A percentile compares a stretch with the other conserved stretches of the same genome.
phyloP scores from a whole-genome alignment of 2,329 filamentous ascomycete species.

The Diplodia seriata region DNA sequence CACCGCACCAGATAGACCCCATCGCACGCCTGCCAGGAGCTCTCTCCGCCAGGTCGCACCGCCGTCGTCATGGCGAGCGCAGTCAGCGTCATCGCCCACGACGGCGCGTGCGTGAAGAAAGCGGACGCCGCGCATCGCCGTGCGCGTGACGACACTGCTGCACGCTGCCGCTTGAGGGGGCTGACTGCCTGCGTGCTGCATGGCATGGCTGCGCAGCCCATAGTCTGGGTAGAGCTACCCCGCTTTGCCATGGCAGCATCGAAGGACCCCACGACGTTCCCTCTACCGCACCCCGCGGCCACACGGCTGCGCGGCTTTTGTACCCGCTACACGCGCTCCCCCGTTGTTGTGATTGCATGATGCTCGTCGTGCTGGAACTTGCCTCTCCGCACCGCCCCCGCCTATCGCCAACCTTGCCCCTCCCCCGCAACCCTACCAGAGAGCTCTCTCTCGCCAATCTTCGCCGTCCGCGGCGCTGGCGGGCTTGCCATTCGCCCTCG shows the following conservation, averaged over 20 bases:
- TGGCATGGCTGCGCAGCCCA: constrained; percentile 24
- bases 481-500: constrained; percentile 12
- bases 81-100: constrained; percentile 24
- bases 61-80: constrained; percentile 19
- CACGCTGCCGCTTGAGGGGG: constrained; percentile 28
- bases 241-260: constrained; percentile 21
- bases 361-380: constrained; percentile 9
- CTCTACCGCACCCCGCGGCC: constrained; percentile 16
- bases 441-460: constrained; percentile 12
- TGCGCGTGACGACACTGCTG: constrained; percentile 23
- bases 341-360: constrained; percentile 14
- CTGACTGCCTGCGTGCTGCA: constrained; percentile 30
- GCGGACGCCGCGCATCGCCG: constrained; percentile 6
- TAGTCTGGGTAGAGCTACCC: constrained; percentile 24
- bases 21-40: constrained; percentile 3
- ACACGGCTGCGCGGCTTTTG: neutral
- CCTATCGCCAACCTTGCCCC: constrained; percentile 25
- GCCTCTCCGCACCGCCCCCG: constrained; percentile 27
- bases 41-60: constrained; percentile 8
- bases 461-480: constrained; percentile 10
- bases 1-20: neutral
- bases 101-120: constrained; percentile 22
- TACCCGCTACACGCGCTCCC: constrained; percentile 10
- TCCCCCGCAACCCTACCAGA: constrained; percentile 17
- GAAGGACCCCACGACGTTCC: constrained; percentile 4